Base-by-base conservation (phyloP, 768 basidiomycete species). In the Suillus luteus region DNA sequence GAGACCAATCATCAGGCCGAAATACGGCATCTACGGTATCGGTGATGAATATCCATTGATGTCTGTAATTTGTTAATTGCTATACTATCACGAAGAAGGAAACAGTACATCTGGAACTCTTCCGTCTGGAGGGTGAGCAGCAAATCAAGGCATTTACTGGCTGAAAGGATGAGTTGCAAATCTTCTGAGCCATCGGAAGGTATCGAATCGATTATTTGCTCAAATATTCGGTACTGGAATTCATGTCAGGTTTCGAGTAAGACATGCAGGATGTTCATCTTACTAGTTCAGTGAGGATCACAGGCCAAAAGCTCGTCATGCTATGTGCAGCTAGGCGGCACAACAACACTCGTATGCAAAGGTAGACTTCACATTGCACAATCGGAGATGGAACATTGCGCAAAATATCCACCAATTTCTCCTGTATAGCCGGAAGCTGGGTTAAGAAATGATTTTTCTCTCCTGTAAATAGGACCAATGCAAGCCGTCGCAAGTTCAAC, bases 1-100 rank as follows among this genome's bases (percentile, higher is more conserved):
- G 92, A 63, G 81, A 80, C 85, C 90, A 94, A 52, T 88, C 81
- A 63, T 95, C 89, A 0, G 95, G 92, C 19, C 87, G 89, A 76
- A 94, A 95, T 40, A 95, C 85, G 0, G 96, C 95, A 70, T 99
- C 97, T 7, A 96, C 93, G 0, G 96, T 99, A 75, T 99, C 96
- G 3, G 95, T 97, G 49, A 98, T 87, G 75, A 99, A 99, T 70
- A 97, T 92, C 96, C 97, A 99, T 80, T 99, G 95, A 74, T 99
- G 92, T 73, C 91, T 93, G 67, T 22, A 49, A 5, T 19, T 24
- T 15, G 55, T 71, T 11, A 73, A 61, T 54, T 61, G 58, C 59
- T 52, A 12, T 17, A 15, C 17, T 2, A 12, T 22, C 3, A 44
- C 6, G 40, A 64, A 14, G 11, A 37, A 38, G 48, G 22, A 59